These are phyloP conservation scores for Aspergillus olivimuriae DNA, from an alignment of 495 filamentous ascomycete species.

Conservation along the genomic window DNA sequence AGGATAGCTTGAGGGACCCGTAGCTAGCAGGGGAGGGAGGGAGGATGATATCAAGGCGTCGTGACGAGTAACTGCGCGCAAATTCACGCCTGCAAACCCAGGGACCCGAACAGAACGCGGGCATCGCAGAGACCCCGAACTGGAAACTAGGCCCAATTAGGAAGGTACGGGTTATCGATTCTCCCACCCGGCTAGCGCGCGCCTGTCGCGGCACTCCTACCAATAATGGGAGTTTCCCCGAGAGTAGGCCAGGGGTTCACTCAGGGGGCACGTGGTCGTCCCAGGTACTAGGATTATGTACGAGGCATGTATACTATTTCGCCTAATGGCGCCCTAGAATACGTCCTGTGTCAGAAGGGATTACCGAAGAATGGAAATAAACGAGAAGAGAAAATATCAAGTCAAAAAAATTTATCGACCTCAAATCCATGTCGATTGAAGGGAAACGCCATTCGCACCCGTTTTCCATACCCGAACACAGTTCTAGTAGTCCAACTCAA, in stretches of 20 bases:
- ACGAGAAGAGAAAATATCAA: background rate
- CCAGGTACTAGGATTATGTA: no score
- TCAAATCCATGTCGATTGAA: conserved; percentile 27
- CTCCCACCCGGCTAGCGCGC: conserved; percentile 21
- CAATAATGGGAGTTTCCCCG: no score
- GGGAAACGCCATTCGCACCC: conserved; percentile 45
- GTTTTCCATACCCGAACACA: conserved; percentile 46
- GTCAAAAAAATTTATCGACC: conserved; percentile 34
- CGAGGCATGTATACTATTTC: no score
- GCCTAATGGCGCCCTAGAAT: conserved; percentile 16
- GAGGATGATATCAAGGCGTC: conserved; percentile 47
- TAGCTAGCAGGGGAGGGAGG: conserved; percentile 40
- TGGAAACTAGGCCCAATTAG: conserved; percentile 32
- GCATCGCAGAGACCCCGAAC: conserved; percentile 42
- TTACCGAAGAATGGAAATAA: conserved; percentile 8
- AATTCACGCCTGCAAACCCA: conserved; percentile 29
- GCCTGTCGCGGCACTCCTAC: conserved; percentile 1
- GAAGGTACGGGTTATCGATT: conserved; percentile 25
- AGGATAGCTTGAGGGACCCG: no score
- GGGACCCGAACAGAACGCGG: conserved; percentile 25
- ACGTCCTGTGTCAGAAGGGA: conserved; percentile 20
- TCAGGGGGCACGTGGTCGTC: conserved; percentile 5
- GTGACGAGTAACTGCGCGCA: conserved; percentile 29
- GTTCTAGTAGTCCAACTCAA: conserved; percentile 42
- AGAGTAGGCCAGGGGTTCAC: background rate